These are phyloP conservation scores for Pseudoscleropodium purum DNA, from an alignment of 225 moss, liverwort and hornwort genomes.

Conservation along the genomic window DNA sequence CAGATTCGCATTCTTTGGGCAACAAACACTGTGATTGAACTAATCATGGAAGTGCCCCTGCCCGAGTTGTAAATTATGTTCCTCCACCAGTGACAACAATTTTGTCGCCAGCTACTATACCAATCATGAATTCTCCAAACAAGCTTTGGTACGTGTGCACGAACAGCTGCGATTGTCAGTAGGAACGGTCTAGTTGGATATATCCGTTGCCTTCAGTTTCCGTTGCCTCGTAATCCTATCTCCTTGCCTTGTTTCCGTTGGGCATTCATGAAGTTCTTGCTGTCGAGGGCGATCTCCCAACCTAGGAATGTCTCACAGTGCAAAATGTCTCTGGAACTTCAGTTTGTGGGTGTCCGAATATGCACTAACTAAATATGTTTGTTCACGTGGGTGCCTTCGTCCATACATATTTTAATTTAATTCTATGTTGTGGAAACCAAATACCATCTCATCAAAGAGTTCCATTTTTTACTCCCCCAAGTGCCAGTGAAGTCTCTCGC, in stretches of 20 bases:
- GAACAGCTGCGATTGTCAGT: too few relatives aligned
- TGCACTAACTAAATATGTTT: background rate
- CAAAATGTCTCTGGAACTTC: background rate
- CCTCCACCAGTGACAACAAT: constrained; percentile 11
- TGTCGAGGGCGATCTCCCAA: too few relatives aligned
- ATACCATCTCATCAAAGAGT: background rate
- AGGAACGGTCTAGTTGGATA: too few relatives aligned
- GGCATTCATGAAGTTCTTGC: background rate
- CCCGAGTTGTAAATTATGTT: constrained; percentile 30
- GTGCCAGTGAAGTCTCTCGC: background rate
- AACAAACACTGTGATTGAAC: constrained; percentile 3
- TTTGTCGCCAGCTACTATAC: constrained; percentile 3
- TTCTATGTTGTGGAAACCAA: background rate
- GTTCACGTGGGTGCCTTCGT: background rate
- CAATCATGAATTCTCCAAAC: background rate
- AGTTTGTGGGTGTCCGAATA: background rate
- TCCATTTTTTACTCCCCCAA: fast-evolving
- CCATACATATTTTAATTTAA: too few relatives aligned
- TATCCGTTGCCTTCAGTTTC: background rate
- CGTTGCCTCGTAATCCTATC: background rate
- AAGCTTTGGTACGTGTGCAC: too few relatives aligned
- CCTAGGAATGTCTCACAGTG: background rate
- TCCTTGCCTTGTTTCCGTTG: background rate
- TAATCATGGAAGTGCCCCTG: background rate
- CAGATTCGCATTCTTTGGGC: constrained; percentile 29